Percentiles rank a stretch among this genome's conserved stretches.
phyloP scores from a whole-genome alignment of 2,329 filamentous ascomycete genomes.

The Scedosporium boydii region DNA sequence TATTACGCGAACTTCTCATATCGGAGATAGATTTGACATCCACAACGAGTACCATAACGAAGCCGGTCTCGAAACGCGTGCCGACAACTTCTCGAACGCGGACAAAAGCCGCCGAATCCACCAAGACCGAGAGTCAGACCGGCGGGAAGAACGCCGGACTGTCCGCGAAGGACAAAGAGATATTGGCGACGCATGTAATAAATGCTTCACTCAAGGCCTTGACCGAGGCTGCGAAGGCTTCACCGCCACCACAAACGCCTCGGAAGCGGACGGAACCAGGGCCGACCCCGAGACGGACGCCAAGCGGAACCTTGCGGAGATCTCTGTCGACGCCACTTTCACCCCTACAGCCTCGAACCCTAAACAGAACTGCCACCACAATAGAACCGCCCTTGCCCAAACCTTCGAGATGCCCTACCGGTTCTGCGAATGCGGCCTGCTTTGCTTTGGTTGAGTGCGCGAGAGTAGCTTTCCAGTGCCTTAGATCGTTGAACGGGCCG shows the following conservation, averaged over 20 bases:
- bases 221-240: slow-evolving; percentile 52
- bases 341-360: slow-evolving; percentile 50
- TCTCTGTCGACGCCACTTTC: slow-evolving; percentile 48
- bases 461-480: slow-evolving; percentile 54
- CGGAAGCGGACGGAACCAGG: slow-evolving; percentile 21
- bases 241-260: slow-evolving; percentile 19
- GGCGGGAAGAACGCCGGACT: slow-evolving; percentile 22
- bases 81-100: not conserved
- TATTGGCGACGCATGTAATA: slow-evolving; percentile 63
- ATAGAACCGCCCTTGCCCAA: slow-evolving; percentile 29
- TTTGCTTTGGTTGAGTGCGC: slow-evolving; percentile 59
- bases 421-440: slow-evolving; percentile 31
- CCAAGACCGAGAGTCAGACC: not conserved
- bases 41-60: slow-evolving; percentile 14
- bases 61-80: slow-evolving; percentile 14
- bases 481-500: slow-evolving; percentile 43
- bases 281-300: slow-evolving; percentile 23
- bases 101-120: not conserved
- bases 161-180: slow-evolving; percentile 49
- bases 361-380: slow-evolving; percentile 51
- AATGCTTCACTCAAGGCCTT: slow-evolving; percentile 62
- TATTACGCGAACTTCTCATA: slow-evolving; percentile 36
- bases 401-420: slow-evolving; percentile 13
- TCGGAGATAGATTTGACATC: slow-evolving; percentile 20
- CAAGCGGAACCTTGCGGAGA: slow-evolving; percentile 35